Conservation (phyloP, 192 early-diverging fungal species). For the Tieghemiomyces parasiticus region DNA sequence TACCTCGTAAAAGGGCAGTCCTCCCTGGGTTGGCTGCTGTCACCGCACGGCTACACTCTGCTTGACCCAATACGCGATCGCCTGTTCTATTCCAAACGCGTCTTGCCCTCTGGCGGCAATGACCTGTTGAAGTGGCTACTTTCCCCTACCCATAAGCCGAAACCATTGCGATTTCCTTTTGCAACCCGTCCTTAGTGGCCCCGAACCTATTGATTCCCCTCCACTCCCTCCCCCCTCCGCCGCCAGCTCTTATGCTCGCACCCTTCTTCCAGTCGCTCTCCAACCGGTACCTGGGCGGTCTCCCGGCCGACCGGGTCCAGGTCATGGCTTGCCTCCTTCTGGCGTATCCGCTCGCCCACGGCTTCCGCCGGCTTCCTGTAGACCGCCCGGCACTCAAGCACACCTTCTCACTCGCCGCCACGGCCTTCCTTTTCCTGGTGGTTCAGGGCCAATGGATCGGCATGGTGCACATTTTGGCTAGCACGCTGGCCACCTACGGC, state of each 20-base stretch:
- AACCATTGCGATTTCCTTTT: too few relatives aligned
- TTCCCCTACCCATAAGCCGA: too few relatives aligned
- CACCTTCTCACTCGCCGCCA: conserved; percentile 36
- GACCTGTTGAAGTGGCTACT: too few relatives aligned
- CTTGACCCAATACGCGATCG: too few relatives aligned
- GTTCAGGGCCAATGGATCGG: conserved; percentile 42
- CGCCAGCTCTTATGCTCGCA: background rate
- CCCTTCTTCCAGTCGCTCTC: conserved; percentile 15
- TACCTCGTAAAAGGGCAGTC: too few relatives aligned
- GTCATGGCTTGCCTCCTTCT: conserved; percentile 34
- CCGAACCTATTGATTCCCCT: conserved; percentile 5
- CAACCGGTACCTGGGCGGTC: conserved; percentile 25
- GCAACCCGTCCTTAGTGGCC: too few relatives aligned
- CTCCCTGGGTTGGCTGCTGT: too few relatives aligned
- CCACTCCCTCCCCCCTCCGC: conserved; percentile 4
- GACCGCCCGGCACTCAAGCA: conserved; percentile 32
- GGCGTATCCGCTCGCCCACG: conserved; percentile 36
- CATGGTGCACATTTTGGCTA: conserved; percentile 33
- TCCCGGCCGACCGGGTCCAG: conserved; percentile 40
- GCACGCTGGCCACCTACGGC: conserved; percentile 31
- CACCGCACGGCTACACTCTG: too few relatives aligned
- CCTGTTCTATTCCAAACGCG: too few relatives aligned
- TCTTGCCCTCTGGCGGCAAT: too few relatives aligned
- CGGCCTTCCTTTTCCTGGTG: conserved; percentile 31
- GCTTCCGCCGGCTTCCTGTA: conserved; percentile 38